Evolutionary conservation across 371 early-diverging fungal genomes (phyloP), one percentile per base, ranked within the genome.

Genomic region (Parasitella parasitica): DNA sequence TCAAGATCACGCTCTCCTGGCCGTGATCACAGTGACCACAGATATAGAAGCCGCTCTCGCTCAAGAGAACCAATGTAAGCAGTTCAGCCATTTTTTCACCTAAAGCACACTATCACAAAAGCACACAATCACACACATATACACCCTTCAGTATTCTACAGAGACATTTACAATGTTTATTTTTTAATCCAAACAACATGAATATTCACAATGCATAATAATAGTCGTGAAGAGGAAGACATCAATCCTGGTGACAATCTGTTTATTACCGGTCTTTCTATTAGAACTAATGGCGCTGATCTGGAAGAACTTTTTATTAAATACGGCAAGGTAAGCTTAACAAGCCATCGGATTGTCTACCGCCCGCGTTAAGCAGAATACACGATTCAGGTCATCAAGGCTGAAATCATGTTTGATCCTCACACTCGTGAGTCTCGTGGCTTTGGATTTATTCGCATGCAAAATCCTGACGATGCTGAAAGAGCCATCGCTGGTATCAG

Each of bases 391-490:
- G 82, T 90, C 36, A 73, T 74, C 50, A 92, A 89, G 64, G 87
- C 87, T 54, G 83, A 86, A 63, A 83, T 91, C 39, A 87, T 92
- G 88, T 81, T 76, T 67, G 92, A 94, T 60, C 92, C 94, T 20
- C 92, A 92, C 71, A 86, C 88, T 18, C 85, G 85, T 36, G 92
- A 94, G 61, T 91, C 90, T 27, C 89, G 91, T 64, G 90, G 92
- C 7, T 93, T 94, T 75, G 95, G 89, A 9, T 94, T 94, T 63
- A 89, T 94, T 48, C 87, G 86, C 48, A 91, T 91, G 86, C 86
- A 83, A 22, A 78, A 79, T 22, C 53, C 81, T 30, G 90, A 88
- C 37, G 91, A 89, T 59, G 95, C 95, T 30, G 89, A 90, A 12
- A 82, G 83, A 57, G 94, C 93, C 30, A 59, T 80, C 2, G 81